Evolutionary conservation across 192 early-diverging fungal species (phyloP), one percentile per base, ranked within the genome.

Genomic region (Geranomyces variabilis): DNA sequence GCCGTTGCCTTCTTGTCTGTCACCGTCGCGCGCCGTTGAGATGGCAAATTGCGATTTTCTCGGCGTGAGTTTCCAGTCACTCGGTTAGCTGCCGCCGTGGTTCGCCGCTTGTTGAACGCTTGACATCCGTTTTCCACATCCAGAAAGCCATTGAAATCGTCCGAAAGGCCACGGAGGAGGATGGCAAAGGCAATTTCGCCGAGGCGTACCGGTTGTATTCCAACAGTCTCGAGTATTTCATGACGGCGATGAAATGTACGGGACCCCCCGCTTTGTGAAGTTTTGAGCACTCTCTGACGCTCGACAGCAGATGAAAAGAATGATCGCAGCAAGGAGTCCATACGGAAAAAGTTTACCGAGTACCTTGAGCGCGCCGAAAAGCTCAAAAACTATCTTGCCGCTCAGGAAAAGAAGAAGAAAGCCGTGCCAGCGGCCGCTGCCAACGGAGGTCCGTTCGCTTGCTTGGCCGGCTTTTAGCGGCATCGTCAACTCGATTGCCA

Each of bases 311-410:
- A 99, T 75, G 96, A 99, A 78, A 98, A 98, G 81, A 95, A 96
- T 73, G 95, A 96, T 58, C 84, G 87, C 66, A 78, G 83, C 55
- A 93, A 94, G 67, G 90, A 93, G 67, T 80, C 87, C 19, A 91
- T 99, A 58, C 87, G 92, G 56, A 92, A 93, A 72, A 93, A 91
- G 77, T 89, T 96, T n/a, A 89, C 89, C 0, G 96, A 96, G 71
- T 97, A 98, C 76, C 84, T 97, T 61, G 91, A 91, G 22, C 88
- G 97, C 14, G 96, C 97, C 10, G 96, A 99, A 75, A 90, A 90
- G 78, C 86, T 99, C 66, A 97, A 97, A 76, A 93, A 93, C 31
- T 91, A 90, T 79, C 80, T 98, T 29, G 55, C 77, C 51, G 90
- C 91, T 63, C 65, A 88, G 76, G 90, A 94, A 29, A 90, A 87